phyloP scores from a whole-genome alignment of 352 stramenopile genomes.

The Nothophytophthora sp. region DNA sequence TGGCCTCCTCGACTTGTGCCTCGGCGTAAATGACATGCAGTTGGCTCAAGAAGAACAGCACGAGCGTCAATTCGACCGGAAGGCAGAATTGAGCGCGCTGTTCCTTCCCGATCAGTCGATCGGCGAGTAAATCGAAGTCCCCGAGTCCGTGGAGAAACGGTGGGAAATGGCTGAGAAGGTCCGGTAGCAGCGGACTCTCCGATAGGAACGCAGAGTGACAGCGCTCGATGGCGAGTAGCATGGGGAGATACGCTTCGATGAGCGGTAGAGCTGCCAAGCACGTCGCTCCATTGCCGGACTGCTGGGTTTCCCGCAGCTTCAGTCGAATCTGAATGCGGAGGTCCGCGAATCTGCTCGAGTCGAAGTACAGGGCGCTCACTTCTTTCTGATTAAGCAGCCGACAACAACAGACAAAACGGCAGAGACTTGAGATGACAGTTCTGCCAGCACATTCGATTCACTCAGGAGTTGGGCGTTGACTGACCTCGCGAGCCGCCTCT shows the following conservation, averaged over 20 bases:
- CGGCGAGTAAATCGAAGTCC: constrained; percentile 25
- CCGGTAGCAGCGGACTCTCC: not conserved
- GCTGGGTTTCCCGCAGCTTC: constrained; percentile 52
- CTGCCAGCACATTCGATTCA: not conserved
- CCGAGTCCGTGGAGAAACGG: constrained; percentile 54
- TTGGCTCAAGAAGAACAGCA: constrained; percentile 38
- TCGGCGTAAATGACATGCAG: constrained; percentile 34
- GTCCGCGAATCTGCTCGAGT: constrained; percentile 31
- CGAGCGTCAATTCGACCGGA: constrained; percentile 38
- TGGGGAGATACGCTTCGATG: constrained; percentile 39
- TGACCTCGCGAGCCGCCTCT: constrained; percentile 33
- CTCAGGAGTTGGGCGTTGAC: too few species aligned
- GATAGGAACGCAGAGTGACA: constrained; percentile 17
- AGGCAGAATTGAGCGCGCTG: constrained; percentile 20
- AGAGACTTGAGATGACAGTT: not conserved
- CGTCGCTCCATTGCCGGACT: constrained; percentile 9
- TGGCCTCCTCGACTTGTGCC: constrained; percentile 14
- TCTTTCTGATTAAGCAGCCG: constrained; percentile 15
- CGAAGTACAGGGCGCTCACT: constrained; percentile 39
- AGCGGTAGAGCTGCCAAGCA: constrained; percentile 37
- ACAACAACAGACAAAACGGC: not conserved
- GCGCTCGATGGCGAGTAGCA: constrained; percentile 40
- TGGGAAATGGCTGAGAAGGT: constrained; percentile 25
- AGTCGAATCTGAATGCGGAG: constrained; percentile 49
- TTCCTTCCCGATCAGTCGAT: constrained; percentile 32